A percentile compares a stretch with the other conserved stretches of the same genome.
Evolutionary conservation across 106 monocot genomes (phyloP).

Genomic region (Hemerocallis citrina): DNA sequence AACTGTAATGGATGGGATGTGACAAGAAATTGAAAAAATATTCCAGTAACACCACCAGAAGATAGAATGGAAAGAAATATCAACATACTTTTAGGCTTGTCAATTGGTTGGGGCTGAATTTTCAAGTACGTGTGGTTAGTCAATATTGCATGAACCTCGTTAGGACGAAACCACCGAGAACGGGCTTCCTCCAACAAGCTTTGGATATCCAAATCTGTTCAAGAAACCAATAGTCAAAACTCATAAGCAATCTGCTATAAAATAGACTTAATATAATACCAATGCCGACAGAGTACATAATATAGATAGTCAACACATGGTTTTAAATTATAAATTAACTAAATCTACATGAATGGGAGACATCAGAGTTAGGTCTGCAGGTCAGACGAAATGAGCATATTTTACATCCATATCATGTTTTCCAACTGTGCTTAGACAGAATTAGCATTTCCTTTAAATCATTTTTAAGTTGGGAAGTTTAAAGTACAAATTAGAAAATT

Average conservation of each 20-base stretch:
- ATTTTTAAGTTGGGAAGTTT: too few relatives aligned
- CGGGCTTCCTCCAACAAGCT: slow-evolving; percentile 44
- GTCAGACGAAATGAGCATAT: too few relatives aligned
- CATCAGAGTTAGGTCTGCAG: neutral
- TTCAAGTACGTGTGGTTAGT: slow-evolving; percentile 45
- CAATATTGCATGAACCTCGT: slow-evolving; percentile 78
- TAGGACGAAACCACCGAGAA: slow-evolving; percentile 75
- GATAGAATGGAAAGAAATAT: slow-evolving; percentile 1
- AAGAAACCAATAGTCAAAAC: neutral
- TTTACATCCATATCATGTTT: too few relatives aligned
- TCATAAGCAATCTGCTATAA: neutral
- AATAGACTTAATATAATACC: too few relatives aligned
- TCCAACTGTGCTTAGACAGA: too few relatives aligned
- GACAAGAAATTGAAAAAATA: too few relatives aligned
- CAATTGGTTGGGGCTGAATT: slow-evolving; percentile 64
- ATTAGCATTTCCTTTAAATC: too few relatives aligned
- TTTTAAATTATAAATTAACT: neutral
- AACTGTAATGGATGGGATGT: too few relatives aligned
- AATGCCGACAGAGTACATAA: neutral
- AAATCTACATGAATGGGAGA: neutral
- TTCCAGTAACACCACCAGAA: neutral
- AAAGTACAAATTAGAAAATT: too few relatives aligned
- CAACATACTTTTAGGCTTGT: slow-evolving; percentile 47
- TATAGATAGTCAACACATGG: too few relatives aligned
- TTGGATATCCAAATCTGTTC: slow-evolving; percentile 47